A percentile compares a stretch with the other conserved stretches of the same genome.
Conservation (phyloP, 2,329 filamentous ascomycete species). For the Grosmannia serpens region DNA sequence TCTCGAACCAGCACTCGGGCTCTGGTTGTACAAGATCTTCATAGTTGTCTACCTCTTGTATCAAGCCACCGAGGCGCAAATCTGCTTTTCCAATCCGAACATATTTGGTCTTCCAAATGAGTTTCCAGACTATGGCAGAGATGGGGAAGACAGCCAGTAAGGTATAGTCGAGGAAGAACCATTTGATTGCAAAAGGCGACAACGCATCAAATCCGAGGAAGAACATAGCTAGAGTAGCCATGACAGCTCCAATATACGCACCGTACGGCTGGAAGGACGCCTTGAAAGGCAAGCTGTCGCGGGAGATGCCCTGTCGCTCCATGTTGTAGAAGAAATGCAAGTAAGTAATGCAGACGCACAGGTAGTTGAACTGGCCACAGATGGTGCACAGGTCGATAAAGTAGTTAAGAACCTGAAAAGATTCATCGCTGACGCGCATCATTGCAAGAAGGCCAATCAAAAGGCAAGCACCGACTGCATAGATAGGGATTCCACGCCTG, state of each 20-base stretch:
- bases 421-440: conserved; percentile 42
- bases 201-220: conserved; percentile 2
- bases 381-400: conserved; percentile 50
- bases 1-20: not conserved
- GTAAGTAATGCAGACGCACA: conserved; percentile 45
- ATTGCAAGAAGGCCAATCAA: conserved; percentile 52
- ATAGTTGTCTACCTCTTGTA: conserved; percentile 26
- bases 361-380: conserved; percentile 46
- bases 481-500: conserved; percentile 48
- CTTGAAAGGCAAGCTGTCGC: conserved; percentile 42
- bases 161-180: conserved; percentile 5
- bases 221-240: conserved; percentile 1
- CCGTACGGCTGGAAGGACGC: conserved; percentile 23
- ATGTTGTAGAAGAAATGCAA: conserved; percentile 46
- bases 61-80: conserved; percentile 9
- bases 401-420: conserved; percentile 47
- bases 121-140: not conserved
- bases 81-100: conserved; percentile 9
- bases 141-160: conserved; percentile 1
- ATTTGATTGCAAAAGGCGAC: not conserved
- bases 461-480: conserved; percentile 47
- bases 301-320: conserved; percentile 39
- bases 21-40: not conserved
- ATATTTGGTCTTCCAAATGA: conserved; percentile 1
- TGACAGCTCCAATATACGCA: conserved; percentile 10